Percentiles rank a stretch among this genome's conserved stretches.
These are phyloP conservation scores for Metarhizium humberi DNA, from an alignment of 2,329 filamentous ascomycete genomes.

Conservation along the genomic window DNA sequence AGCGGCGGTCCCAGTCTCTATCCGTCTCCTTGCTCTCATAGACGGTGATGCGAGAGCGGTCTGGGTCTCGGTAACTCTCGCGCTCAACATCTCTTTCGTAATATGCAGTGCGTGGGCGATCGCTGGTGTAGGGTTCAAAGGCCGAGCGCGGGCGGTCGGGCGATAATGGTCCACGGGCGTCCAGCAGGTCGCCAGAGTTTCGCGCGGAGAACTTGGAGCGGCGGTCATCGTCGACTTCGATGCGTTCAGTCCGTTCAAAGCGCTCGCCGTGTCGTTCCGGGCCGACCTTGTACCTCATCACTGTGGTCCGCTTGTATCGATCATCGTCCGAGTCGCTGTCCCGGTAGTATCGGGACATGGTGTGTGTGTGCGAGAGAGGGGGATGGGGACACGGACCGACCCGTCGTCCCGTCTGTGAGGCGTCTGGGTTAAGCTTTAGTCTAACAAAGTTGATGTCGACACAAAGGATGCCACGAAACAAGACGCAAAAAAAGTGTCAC, in stretches of 20 bases:
- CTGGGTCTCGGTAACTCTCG: constrained; percentile 17
- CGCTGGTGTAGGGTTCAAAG: constrained; percentile 30
- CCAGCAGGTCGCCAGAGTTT: constrained; percentile 29
- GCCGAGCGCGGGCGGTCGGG: constrained; percentile 43
- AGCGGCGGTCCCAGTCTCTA: constrained; percentile 35
- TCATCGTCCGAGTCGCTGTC: constrained; percentile 34
- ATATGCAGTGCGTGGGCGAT: constrained; percentile 28
- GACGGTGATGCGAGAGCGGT: constrained; percentile 22
- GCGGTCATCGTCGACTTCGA: constrained; percentile 36
- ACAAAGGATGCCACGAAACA: neutral
- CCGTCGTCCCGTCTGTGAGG: constrained; percentile 5
- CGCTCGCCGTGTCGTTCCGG: constrained; percentile 30
- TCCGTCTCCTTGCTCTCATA: constrained; percentile 25
- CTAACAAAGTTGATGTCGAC: neutral
- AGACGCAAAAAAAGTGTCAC: neutral
- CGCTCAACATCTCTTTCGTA: constrained; percentile 37
- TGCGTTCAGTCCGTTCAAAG: constrained; percentile 27
- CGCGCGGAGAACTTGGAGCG: constrained; percentile 36
- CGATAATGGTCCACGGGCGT: constrained; percentile 29
- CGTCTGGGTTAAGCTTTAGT: constrained; percentile 3
- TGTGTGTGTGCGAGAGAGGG: constrained; percentile 10
- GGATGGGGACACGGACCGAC: constrained; percentile 5
- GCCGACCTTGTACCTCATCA: constrained; percentile 43
- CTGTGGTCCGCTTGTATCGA: constrained; percentile 35
- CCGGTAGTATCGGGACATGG: constrained; percentile 24